Percentiles rank a stretch among this genome's conserved stretches.
Conservation (phyloP, 164 flowering plant genomes). For the Sedum album region DNA sequence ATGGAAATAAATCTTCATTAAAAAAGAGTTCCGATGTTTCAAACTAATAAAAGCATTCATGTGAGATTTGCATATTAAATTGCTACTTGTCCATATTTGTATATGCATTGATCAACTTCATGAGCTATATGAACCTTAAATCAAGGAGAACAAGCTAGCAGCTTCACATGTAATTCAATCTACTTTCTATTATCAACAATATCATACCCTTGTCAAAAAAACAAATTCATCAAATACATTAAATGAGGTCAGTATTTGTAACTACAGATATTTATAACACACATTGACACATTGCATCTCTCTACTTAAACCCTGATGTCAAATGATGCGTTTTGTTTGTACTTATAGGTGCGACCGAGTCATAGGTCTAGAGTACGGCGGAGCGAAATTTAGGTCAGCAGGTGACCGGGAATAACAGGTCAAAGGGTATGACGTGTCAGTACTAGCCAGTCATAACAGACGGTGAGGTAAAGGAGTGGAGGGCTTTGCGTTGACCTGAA, state of each 20-base stretch:
- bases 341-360: neutral
- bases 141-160: too few relatives aligned
- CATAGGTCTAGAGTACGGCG: neutral
- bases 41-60: too few relatives aligned
- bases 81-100: too few relatives aligned
- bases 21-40: neutral
- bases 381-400: neutral
- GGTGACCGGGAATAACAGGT: neutral
- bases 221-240: too few relatives aligned
- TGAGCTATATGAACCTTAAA: neutral
- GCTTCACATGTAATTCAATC: conserved; percentile 3
- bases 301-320: too few relatives aligned
- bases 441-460: neutral
- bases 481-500: neutral
- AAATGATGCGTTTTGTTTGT: neutral
- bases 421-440: neutral
- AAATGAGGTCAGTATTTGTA: neutral
- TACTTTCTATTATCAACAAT: neutral
- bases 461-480: neutral
- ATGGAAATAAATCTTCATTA: neutral
- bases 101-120: neutral
- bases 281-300: neutral
- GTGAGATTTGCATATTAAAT: too few relatives aligned
- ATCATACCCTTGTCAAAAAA: too few relatives aligned
- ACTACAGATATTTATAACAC: neutral